Evolutionary conservation across 2,329 filamentous ascomycete genomes (phyloP), one percentile per base, ranked within the genome.

Genomic region (Trichoderma polysporum): DNA sequence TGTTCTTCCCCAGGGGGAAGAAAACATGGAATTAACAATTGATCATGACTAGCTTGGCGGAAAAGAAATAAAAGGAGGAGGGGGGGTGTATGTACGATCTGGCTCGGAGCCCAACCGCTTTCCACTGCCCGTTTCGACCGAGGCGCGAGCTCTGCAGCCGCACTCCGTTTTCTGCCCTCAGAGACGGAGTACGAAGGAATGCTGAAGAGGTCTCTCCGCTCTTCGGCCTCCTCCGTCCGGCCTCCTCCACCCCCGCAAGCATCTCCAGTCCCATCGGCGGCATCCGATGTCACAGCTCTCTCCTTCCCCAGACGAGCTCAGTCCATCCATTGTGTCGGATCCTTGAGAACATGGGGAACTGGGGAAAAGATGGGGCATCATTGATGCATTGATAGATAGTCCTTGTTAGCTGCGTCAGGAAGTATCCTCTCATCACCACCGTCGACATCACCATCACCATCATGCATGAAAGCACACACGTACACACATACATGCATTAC

Each of bases 161-260:
- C 50, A 41, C 49, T 41, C 22, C 35, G 31, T 27, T 19, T 27
- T 25, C 47, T 50, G 25, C 13, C 47, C 13, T 15, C 45, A 15
- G 25, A 12, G 12, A 22, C 45, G 15, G n/a, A 33, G 12, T 53
- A 31, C 27, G 25, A 19, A 45, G 41, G 22, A 45, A 19, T 22
- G 41, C 25, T 29, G n/a, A n/a, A n/a, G n/a, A n/a, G n/a, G 41
- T 13, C 37, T 45, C 19, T 56, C 33, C 53, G 19, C 53, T 37
- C 33, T 54, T 64, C 61, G 61, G 61, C 61, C 61, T 64, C 61
- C 61, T 64, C 61, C 61, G 61, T 56, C 37, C 61, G 37, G 49
- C 50, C 19, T 64, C 61, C 61, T 64, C 61, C 61, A 64, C 61
- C 61, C 61, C 61, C 61, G 61, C 61, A 64, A 33, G n/a, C n/a